Conservation (phyloP, 148 eudicot species). For the Cornus controversa region DNA sequence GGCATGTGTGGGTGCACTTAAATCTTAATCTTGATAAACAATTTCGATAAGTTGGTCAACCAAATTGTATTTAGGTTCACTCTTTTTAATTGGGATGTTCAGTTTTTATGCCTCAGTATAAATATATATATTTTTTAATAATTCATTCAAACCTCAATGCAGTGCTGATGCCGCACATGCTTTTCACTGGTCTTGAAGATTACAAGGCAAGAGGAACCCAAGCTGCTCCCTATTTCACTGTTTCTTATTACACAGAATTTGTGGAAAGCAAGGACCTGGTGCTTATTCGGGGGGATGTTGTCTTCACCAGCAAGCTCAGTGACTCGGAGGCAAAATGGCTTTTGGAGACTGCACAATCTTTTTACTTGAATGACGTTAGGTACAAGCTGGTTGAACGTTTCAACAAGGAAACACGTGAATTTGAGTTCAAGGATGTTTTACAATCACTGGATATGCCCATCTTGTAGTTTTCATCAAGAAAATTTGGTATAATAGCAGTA, state of each 20-base stretch:
- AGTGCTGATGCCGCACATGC: conserved; percentile 80
- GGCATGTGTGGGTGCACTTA: too few species aligned
- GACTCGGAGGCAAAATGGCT: conserved; percentile 85
- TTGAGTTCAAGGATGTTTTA: conserved; percentile 87
- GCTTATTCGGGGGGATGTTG: conserved; percentile 67
- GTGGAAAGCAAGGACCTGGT: conserved; percentile 77
- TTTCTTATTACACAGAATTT: conserved; percentile 76
- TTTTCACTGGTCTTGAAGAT: conserved; percentile 94
- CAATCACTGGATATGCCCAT: conserved; percentile 77
- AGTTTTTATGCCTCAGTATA: neutral
- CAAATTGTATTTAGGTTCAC: too few species aligned
- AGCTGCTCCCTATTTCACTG: conserved; percentile 81
- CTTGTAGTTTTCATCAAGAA: conserved; percentile 32
- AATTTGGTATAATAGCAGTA: neutral
- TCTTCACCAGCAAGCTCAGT: conserved; percentile 75
- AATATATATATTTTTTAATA: too few species aligned
- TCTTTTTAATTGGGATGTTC: neutral
- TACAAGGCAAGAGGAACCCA: conserved; percentile 94
- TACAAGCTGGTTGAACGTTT: conserved; percentile 81
- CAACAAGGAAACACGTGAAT: conserved; percentile 77
- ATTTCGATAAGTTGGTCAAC: too few species aligned
- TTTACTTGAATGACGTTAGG: conserved; percentile 75
- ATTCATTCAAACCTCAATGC: conserved; percentile 18
- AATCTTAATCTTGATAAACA: too few species aligned
- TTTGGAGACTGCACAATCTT: conserved; percentile 78